Conservation (phyloP, 2,329 filamentous ascomycete species). For the Colletotrichum godetiae region DNA sequence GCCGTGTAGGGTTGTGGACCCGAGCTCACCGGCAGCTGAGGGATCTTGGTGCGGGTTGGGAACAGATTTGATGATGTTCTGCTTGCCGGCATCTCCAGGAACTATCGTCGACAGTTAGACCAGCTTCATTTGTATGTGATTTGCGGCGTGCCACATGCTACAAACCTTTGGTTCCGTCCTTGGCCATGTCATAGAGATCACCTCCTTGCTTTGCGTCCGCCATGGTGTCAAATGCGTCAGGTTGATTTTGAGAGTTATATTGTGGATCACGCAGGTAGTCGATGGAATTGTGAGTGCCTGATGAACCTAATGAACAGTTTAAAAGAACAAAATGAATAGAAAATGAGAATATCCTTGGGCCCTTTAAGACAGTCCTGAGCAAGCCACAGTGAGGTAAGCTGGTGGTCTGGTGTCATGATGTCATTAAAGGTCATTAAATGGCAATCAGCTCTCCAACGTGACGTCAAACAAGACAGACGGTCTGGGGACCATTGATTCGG, state of each 20-base stretch:
- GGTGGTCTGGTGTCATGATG: conserved; percentile 18
- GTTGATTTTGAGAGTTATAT: no score
- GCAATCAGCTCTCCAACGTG: not conserved
- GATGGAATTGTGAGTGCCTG: not conserved
- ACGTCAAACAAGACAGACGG: not conserved
- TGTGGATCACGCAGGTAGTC: not conserved
- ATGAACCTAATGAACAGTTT: no score
- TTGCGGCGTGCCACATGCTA: accelerated
- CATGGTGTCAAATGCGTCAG: not conserved
- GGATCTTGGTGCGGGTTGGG: conserved; percentile 4
- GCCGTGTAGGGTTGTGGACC: conserved; percentile 3
- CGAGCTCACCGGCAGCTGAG: not conserved
- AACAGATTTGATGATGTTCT: conserved; percentile 14
- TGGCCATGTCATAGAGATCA: conserved; percentile 15
- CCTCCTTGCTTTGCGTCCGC: conserved; percentile 12
- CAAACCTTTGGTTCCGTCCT: conserved; percentile 11
- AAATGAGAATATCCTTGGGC: no score
- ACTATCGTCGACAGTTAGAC: not conserved
- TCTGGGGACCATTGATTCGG: not conserved
- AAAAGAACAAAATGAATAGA: no score
- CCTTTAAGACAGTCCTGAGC: not conserved
- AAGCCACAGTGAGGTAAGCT: not conserved
- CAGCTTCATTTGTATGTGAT: not conserved
- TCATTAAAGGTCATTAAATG: not conserved
- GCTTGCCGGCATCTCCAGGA: conserved; percentile 13